Base-by-base conservation (phyloP, 2,329 filamentous ascomycete genomes). In the Nannizzia gypsea region DNA sequence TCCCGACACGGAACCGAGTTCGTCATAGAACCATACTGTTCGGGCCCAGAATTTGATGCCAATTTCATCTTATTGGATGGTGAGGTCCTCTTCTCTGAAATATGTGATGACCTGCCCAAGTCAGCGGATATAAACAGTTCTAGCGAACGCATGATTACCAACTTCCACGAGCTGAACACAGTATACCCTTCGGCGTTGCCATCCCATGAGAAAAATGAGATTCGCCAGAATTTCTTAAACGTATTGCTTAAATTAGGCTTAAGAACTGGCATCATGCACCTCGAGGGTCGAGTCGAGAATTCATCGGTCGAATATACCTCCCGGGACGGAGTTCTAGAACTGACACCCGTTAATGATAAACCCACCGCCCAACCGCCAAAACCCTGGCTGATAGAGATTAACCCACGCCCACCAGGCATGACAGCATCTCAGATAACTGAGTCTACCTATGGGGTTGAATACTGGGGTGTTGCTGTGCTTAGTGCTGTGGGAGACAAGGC, bases 11-110 rank as follows among this genome's bases (percentile, higher is more conserved):
- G 54, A 36, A 61, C 54, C 2, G 61, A 66, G 6, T 65, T 76
- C 17, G 65, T 77, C 1, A 64, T 77, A 1, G 74, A 78, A 59
- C 63, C 65, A 9, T 77, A 77, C 59, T 62, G 72, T 20, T 68
- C 71, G 6, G 76, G 75, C 0, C 76, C 75, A 0, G 76, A 78
- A 60, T 66, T 77, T 1, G 75, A 77, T 60, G 72, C 68, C 54
- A 77, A 77, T 64, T 66, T 78, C 26, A 67, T 74, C 4, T 58
- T 78, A 0, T 64, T 66, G 13, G 66, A 77, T 55, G 74, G 74
- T 0, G 65, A 76, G 40, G 48, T 77, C 1, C 60, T 77, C 3
- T 77, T 76, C 63, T 71, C 63, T 60, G 73, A 78, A 40, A 64
- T 76, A 3, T 63, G 64, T 5, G 74, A 77, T 58, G 70, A 76